Evolutionary conservation across 2,329 filamentous ascomycete species (phyloP).

Genomic region (Sordariomycetes sp.): DNA sequence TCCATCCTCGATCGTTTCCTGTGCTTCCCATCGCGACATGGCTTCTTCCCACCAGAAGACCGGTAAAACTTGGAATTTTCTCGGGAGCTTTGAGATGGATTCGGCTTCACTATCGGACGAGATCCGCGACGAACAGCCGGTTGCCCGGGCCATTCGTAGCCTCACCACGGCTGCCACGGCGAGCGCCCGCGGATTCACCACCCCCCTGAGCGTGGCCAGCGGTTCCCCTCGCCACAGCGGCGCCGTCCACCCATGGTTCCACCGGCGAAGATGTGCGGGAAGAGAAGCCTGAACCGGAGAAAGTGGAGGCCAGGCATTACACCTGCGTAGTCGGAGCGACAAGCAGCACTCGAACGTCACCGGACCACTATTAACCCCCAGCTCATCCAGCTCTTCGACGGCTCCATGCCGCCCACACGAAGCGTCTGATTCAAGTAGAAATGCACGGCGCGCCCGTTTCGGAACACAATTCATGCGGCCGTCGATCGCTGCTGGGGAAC

Average conservation of each 20-base stretch:
- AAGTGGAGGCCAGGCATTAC: background rate
- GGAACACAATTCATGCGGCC: conserved; percentile 2
- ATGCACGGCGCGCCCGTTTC: background rate
- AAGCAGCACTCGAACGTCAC: background rate
- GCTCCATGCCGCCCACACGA: background rate
- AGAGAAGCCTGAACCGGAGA: background rate
- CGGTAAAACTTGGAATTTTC: background rate
- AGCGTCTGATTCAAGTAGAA: conserved; percentile 1
- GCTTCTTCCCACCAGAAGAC: background rate
- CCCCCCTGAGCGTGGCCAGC: background rate
- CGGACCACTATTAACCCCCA: background rate
- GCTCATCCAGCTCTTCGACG: background rate
- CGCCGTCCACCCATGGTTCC: background rate
- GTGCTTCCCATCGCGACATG: background rate
- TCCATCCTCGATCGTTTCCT: background rate
- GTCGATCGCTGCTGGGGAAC: conserved; percentile 4
- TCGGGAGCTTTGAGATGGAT: background rate
- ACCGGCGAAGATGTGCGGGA: background rate
- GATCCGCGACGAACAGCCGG: background rate
- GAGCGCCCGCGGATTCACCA: background rate
- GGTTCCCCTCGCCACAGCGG: background rate
- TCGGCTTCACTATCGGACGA: background rate
- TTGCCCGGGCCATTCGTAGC: background rate
- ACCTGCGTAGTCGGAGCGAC: background rate
- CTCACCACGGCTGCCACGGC: background rate